Percentiles rank a stretch among this genome's conserved stretches.
Evolutionary conservation across 2,329 filamentous ascomycete species (phyloP).

Genomic region (Aspergillus jensenii): DNA sequence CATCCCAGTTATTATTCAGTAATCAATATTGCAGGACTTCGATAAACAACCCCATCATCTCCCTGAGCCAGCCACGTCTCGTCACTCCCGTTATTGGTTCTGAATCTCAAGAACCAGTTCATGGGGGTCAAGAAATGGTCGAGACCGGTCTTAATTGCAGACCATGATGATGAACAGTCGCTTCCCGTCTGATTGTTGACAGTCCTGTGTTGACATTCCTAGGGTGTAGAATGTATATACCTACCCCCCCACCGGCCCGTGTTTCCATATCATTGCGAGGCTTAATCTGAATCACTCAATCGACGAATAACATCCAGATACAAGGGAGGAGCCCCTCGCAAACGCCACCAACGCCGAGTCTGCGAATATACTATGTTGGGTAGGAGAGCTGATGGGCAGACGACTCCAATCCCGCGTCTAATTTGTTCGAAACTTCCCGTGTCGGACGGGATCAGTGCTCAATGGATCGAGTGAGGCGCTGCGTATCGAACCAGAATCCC

Average conservation of each 20-base stretch:
- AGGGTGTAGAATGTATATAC: no score
- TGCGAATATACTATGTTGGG: conserved; percentile 5
- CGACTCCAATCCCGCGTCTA: conserved; percentile 6
- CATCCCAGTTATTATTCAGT: not conserved
- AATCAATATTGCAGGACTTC: not conserved
- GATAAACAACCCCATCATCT: not conserved
- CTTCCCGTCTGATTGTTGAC: no score
- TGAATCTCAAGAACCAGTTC: conserved; percentile 6
- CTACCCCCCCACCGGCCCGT: no score
- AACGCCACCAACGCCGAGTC: conserved; percentile 6
- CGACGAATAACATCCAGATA: not conserved
- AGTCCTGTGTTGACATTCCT: no score
- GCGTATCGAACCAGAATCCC: not conserved
- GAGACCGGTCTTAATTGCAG: not conserved
- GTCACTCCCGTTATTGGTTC: not conserved
- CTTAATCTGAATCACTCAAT: not conserved
- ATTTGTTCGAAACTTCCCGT: conserved; percentile 20
- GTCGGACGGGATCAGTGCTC: conserved; percentile 8
- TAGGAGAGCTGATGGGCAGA: not conserved
- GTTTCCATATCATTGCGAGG: no score
- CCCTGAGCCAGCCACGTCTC: not conserved
- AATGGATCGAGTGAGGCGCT: conserved; percentile 4
- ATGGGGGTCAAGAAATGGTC: not conserved
- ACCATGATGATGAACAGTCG: no score
- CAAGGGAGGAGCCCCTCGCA: not conserved